Percentiles rank a stretch among this genome's conserved stretches.
These are phyloP conservation scores for Aspergillus uvarum DNA, from an alignment of 2,329 filamentous ascomycete species.

Conservation along the genomic window DNA sequence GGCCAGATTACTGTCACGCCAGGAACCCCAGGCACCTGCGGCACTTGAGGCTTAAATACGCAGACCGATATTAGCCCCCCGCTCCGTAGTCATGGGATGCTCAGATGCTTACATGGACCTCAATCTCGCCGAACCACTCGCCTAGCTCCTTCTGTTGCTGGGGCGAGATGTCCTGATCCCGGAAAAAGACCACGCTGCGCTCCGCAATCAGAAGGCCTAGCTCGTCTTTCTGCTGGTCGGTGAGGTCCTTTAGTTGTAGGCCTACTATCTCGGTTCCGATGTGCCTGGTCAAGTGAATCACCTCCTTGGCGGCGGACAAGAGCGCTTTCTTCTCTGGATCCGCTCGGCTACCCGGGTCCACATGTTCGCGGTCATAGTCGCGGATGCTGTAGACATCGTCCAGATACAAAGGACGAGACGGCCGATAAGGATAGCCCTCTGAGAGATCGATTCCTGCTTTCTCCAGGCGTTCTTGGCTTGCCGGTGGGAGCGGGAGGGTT, in stretches of 20 bases:
- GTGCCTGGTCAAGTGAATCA: slow-evolving; percentile 61
- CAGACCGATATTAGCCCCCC: neutral
- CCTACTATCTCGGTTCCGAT: slow-evolving; percentile 67
- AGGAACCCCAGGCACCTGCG: slow-evolving; percentile 66
- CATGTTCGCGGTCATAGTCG: slow-evolving; percentile 54
- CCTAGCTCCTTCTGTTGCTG: slow-evolving; percentile 65
- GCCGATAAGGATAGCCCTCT: slow-evolving; percentile 69
- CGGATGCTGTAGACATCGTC: slow-evolving; percentile 69
- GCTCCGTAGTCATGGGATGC: neutral
- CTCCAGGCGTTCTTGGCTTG: slow-evolving; percentile 59
- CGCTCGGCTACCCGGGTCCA: slow-evolving; percentile 64
- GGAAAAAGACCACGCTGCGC: slow-evolving; percentile 65
- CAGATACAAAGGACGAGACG: slow-evolving; percentile 64
- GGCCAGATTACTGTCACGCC: slow-evolving; percentile 71
- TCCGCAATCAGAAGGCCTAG: slow-evolving; percentile 63
- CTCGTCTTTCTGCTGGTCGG: slow-evolving; percentile 60
- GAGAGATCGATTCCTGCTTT: slow-evolving; percentile 70
- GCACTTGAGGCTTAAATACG: slow-evolving; percentile 61
- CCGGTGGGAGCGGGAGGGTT: slow-evolving; percentile 59
- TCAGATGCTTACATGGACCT: slow-evolving; percentile 59
- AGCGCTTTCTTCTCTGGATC: slow-evolving; percentile 61
- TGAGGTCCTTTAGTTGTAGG: slow-evolving; percentile 63
- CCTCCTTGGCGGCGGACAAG: slow-evolving; percentile 61
- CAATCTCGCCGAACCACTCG: slow-evolving; percentile 63
- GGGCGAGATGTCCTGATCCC: slow-evolving; percentile 61